Percentiles rank a stretch among this genome's conserved stretches.
Conservation (phyloP, 2,329 filamentous ascomycete genomes). For the Cryphonectria parasitica region DNA sequence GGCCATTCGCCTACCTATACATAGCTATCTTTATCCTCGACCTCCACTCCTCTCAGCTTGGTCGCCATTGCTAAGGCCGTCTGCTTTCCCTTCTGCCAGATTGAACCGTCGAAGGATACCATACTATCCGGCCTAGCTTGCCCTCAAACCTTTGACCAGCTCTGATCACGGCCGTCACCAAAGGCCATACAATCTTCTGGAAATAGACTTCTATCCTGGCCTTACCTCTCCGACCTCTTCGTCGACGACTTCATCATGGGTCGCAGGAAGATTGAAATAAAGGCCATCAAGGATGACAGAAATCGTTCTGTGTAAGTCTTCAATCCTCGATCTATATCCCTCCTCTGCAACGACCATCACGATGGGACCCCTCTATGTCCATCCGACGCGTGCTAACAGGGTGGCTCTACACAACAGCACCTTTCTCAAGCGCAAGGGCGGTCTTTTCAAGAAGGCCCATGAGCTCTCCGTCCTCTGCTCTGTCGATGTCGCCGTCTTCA, state of each 20-base stretch:
- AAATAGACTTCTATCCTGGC: slow-evolving; percentile 23
- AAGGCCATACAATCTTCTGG: slow-evolving; percentile 23
- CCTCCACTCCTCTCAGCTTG: slow-evolving; percentile 16
- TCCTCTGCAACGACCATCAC: not conserved
- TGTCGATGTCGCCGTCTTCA: slow-evolving; percentile 97
- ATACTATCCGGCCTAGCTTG: slow-evolving; percentile 25
- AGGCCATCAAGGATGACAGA: slow-evolving; percentile 97
- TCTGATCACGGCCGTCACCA: slow-evolving; percentile 26
- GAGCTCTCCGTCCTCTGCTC: slow-evolving; percentile 97
- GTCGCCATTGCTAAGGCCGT: slow-evolving; percentile 11
- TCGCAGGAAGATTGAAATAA: slow-evolving; percentile 99
- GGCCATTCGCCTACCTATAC: slow-evolving; percentile 16
- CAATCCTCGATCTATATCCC: not conserved
- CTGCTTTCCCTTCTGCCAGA: not conserved
- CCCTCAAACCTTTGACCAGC: slow-evolving; percentile 21
- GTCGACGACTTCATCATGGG: slow-evolving; percentile 68
- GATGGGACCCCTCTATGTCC: slow-evolving; percentile 10
- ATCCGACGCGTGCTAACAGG: slow-evolving; percentile 19
- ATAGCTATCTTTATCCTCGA: slow-evolving; percentile 25
- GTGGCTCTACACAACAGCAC: slow-evolving; percentile 61
- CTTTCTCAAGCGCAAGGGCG: slow-evolving; percentile 97
- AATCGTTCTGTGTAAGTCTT: slow-evolving; percentile 90
- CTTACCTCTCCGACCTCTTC: slow-evolving; percentile 11
- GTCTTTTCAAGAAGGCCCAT: slow-evolving; percentile 98
- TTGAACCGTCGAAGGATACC: slow-evolving; percentile 8